Evolutionary conservation across 345 rosid genomes (phyloP), one percentile per base, ranked within the genome.

Genomic region (Psidium friedrichsthalianum): DNA sequence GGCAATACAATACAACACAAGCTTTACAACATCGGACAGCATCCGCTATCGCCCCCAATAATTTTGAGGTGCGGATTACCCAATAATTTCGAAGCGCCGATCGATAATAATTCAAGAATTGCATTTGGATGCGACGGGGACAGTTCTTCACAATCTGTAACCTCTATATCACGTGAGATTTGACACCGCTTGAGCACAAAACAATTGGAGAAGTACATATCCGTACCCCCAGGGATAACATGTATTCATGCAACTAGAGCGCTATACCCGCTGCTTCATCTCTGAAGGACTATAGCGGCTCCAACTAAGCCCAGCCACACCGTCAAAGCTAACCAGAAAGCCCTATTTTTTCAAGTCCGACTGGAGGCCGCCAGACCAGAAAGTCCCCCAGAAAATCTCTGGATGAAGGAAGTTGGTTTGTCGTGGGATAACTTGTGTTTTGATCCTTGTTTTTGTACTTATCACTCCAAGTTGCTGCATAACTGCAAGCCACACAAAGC

Each of bases 251-350:
- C 32, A 44, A 49, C 53, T 59, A 12, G 51, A n/a, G 15, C 54
- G 16, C 47, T 11, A 36, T 13, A 47, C 47, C 27, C 1, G 10
- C 49, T 51, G 29, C 78, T 86, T 96, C 90, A 95, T 87, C 90
- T 88, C 88, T 95, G 98, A 58, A 94, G 90, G 83, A 95, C 11
- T 78, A 97, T 87, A 27, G 99, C 98, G 74, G 98, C 95, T 82
- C 97, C 98, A 78, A 97, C 98, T 91, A 97, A 92, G 74, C 94
- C 94, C 32, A 97, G 84, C 99, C 99, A 95, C 18, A 95, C 74
- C 8, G 97, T 89, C 90, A 97, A 89, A 80, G 93, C 93, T 52
- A 93, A 87, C 99, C 98, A 97, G 83, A 97, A 95, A 6, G 90
- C 92, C 58, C 83, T 80, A 88, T 87, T 97, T 87, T 94, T 97